phyloP scores from a whole-genome alignment of 345 rosid genomes.

The Erysimum cheiranthoides region DNA sequence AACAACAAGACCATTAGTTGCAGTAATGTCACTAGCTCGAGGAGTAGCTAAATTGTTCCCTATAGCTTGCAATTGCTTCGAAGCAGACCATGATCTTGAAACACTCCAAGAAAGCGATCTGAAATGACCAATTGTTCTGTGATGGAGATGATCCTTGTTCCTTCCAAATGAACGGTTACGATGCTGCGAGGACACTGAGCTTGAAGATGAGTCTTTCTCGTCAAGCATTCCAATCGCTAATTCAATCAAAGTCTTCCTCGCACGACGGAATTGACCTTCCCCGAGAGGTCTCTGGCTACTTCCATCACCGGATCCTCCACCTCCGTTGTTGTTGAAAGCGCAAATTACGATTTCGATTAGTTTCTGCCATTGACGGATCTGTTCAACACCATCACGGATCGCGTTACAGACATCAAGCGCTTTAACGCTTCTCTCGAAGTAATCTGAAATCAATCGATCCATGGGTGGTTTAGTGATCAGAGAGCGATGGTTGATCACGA shows the following conservation, averaged over 20 bases:
- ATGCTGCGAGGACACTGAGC: conserved; percentile 45
- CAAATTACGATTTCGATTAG: conserved; percentile 74
- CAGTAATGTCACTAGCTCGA: conserved; percentile 56
- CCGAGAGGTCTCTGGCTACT: conserved; percentile 52
- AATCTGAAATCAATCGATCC: conserved; percentile 64
- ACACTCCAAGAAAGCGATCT: conserved; percentile 93
- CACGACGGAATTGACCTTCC: conserved; percentile 88
- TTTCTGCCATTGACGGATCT: conserved; percentile 75
- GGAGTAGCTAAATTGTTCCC: conserved; percentile 69
- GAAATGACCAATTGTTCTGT: conserved; percentile 64
- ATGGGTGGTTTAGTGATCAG: conserved; percentile 47
- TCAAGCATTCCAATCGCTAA: conserved; percentile 85
- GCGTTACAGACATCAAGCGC: conserved; percentile 91
- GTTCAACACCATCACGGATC: conserved; percentile 78
- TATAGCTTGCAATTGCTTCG: conserved; percentile 83
- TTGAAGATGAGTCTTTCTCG: conserved; percentile 67
- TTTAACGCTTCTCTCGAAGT: conserved; percentile 70
- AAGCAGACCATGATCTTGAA: conserved; percentile 95
- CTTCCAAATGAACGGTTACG: conserved; percentile 88
- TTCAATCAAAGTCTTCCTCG: conserved; percentile 77
- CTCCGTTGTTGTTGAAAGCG: conserved; percentile 54
- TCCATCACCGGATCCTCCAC: conserved; percentile 16
- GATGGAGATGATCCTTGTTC: conserved; percentile 46
- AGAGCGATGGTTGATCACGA: conserved; percentile 47
- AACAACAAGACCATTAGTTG: conserved; percentile 69